phyloP scores from a whole-genome alignment of 768 basidiomycete genomes.

The Termitomyces sp. region DNA sequence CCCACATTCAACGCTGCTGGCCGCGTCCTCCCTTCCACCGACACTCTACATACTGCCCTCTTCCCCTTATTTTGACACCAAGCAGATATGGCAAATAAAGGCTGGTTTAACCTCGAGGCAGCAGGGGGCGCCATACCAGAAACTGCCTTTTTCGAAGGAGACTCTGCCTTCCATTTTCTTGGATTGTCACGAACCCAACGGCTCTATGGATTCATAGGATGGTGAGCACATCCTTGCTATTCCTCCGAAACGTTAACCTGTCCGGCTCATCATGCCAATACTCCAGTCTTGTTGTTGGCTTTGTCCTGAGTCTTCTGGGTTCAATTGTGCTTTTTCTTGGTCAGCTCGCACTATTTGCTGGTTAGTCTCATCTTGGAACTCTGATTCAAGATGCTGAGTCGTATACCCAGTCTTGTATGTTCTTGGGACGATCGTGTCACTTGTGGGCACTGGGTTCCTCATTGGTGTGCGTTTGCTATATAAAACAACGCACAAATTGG shows the following conservation, averaged over 20 bases:
- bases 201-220: slow-evolving; percentile 82
- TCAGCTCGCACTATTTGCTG: slow-evolving; percentile 63
- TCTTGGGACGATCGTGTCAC: slow-evolving; percentile 76
- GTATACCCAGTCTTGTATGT: slow-evolving; percentile 68
- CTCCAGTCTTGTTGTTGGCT: slow-evolving; percentile 66
- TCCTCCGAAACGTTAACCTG: neutral
- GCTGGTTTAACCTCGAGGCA: slow-evolving; percentile 85
- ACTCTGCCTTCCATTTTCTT: slow-evolving; percentile 81
- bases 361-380: slow-evolving; percentile 39
- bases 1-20: slow-evolving; percentile 27
- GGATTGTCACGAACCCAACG: slow-evolving; percentile 76
- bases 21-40: neutral
- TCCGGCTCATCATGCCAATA: neutral
- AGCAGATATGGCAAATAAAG: slow-evolving; percentile 53
- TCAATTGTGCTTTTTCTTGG: slow-evolving; percentile 75
- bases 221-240: slow-evolving; percentile 43
- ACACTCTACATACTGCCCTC: neutral
- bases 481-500: neutral
- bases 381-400: neutral
- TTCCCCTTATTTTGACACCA: neutral
- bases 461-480: slow-evolving; percentile 64
- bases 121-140: slow-evolving; percentile 64
- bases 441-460: slow-evolving; percentile 88
- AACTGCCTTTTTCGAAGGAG: slow-evolving; percentile 82
- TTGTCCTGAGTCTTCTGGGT: slow-evolving; percentile 78